Evolutionary conservation across 2,329 filamentous ascomycete genomes (phyloP), one percentile per base, ranked within the genome.

Genomic region (Arthrobotrys megalospora): DNA sequence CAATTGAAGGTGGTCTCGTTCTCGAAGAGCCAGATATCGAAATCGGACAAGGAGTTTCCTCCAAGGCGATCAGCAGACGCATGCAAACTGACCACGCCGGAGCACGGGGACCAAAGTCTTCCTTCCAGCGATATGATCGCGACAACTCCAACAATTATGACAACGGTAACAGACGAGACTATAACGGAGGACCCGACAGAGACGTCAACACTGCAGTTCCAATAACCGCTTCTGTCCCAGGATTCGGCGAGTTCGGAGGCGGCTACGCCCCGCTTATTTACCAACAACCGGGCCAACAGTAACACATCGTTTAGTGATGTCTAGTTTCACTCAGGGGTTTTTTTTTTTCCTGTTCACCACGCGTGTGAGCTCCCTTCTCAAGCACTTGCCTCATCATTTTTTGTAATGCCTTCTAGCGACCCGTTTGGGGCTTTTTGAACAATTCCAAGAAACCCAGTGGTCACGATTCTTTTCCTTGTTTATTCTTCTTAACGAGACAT

Each of bases 1-100:
- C 90, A 1, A 93, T 99, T 78, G 91, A 94, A 83, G 87, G 89
- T 12, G 94, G 94, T 48, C 90, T 99, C 85, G 92, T 94, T 6
- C 92, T 99, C 28, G 96, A 99, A 84, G 96, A 99, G 85, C 96
- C 96, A 2, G 96, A 99, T 83, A 99, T 99, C 82, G 96, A 99
- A 85, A 99, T 99, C 73, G 96, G 96, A 66, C 94, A 95, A 16
- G 96, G 96, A 70, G 96, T 99, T 12, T 97, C 94, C 16, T 97
- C 94, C 50, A 99, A 99, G 87, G 93, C 90, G 41, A 91, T 91
- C 41, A 78, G 75, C 38, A 41, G 75, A 58, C 75, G 75, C 16
- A 78, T 78, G 89, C 89, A 90, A 84, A 91, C 90, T 6, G 90
- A 91, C 83, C 89, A 90, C 82, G 88, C 89, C 66, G 90, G 90